Evolutionary conservation across 139 green algal species (phyloP).

Genomic region (Axilococcus clingmanii): DNA sequence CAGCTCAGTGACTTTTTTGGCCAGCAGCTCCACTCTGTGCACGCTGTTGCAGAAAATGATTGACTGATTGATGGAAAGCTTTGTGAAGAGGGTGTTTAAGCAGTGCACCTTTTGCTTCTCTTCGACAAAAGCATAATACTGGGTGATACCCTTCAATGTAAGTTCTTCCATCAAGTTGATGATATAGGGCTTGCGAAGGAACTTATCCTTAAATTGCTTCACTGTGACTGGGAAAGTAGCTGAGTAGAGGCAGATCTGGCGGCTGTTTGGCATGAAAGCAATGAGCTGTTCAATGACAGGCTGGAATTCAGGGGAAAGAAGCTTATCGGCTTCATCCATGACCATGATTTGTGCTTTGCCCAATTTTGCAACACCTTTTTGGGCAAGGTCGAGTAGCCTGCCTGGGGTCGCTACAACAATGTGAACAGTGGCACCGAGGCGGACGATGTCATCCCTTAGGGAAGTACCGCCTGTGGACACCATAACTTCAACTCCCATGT

Average conservation of each 20-base stretch:
- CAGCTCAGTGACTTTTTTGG: conserved; percentile 99
- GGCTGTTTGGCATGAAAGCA: conserved; percentile 57
- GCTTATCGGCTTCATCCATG: conserved; percentile 98
- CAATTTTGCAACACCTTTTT: conserved; percentile 90
- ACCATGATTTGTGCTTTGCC: conserved; percentile 74
- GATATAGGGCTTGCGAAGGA: conserved; percentile 93
- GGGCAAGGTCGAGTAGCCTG: conserved; percentile 92
- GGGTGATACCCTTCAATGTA: conserved; percentile 91
- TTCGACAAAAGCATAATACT: conserved; percentile 99
- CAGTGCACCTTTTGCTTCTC: conserved; percentile 96
- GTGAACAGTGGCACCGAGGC: conserved; percentile 86
- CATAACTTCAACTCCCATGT: conserved; percentile 88
- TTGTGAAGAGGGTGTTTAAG: conserved; percentile 91
- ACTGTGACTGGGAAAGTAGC: conserved; percentile 98
- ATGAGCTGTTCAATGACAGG: conserved; percentile 94
- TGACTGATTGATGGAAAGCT: conserved; percentile 65
- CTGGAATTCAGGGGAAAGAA: conserved; percentile 95
- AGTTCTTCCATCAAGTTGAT: conserved; percentile 99
- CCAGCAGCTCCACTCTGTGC: conserved; percentile 96
- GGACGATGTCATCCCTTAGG: conserved; percentile 98
- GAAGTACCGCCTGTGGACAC: conserved; percentile 93
- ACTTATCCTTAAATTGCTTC: conserved; percentile 96
- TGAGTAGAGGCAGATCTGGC: conserved; percentile 96
- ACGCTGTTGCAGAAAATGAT: conserved; percentile 99
- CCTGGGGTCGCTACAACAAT: conserved; percentile 93